These are phyloP conservation scores for Inga laurina DNA, from an alignment of 306 rosid genomes.

Conservation along the genomic window DNA sequence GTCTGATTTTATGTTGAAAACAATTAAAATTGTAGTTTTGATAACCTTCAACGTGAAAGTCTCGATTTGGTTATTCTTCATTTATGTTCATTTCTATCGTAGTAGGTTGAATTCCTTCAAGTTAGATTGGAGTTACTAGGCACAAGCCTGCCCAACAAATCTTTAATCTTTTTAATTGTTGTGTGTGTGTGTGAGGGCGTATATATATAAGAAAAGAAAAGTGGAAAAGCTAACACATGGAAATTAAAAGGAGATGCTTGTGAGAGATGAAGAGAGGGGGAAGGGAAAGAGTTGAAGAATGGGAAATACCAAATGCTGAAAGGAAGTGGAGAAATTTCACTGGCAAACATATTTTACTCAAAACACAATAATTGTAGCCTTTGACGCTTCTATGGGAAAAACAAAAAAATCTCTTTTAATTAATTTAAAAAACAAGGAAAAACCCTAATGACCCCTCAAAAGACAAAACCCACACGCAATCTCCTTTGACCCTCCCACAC, in stretches of 20 bases:
- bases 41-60: not conserved
- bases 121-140: too few species aligned
- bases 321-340: slow-evolving; percentile 27
- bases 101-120: too few species aligned
- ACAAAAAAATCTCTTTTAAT: slow-evolving; percentile 6
- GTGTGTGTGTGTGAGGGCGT: too few species aligned
- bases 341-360: slow-evolving; percentile 47
- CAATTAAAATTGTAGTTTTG: too few species aligned
- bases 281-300: not conserved
- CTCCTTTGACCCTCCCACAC: slow-evolving; percentile 65
- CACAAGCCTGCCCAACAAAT: too few species aligned
- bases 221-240: not conserved
- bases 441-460: not conserved
- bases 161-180: too few species aligned
- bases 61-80: not conserved
- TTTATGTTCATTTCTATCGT: too few species aligned
- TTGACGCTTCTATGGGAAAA: slow-evolving; percentile 64
- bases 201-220: not conserved
- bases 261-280: not conserved
- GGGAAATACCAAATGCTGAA: not conserved
- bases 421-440: not conserved
- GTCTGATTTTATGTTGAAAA: too few species aligned
- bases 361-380: slow-evolving; percentile 73
- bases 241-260: slow-evolving; percentile 36
- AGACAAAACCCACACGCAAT: slow-evolving; percentile 84